Evolutionary conservation across 23 red algal species (phyloP).

Genomic region (Gracilaria caudata): DNA sequence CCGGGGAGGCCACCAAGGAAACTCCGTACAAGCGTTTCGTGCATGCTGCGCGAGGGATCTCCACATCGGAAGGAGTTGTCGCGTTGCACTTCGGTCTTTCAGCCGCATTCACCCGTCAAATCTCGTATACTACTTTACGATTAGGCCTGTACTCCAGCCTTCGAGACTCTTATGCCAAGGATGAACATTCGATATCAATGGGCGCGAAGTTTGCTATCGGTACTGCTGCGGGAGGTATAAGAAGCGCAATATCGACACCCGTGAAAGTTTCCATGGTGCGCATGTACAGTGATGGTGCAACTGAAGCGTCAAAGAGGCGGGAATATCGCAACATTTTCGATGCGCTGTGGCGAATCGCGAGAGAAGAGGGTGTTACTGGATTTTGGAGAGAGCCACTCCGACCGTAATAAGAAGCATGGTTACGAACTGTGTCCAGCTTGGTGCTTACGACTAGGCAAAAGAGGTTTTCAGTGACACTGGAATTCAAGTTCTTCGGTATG

Average conservation of each 20-base stretch:
- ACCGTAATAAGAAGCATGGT: conserved; percentile 81
- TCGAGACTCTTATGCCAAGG: conserved; percentile 42
- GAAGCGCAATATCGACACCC: conserved; percentile 72
- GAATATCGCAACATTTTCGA: conserved; percentile 83
- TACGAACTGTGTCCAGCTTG: conserved; percentile 87
- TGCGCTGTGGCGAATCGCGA: conserved; percentile 84
- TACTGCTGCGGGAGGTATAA: conserved; percentile 78
- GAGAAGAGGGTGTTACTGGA: conserved; percentile 83
- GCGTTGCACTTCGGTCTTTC: conserved; percentile 81
- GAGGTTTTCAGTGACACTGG: conserved; percentile 63
- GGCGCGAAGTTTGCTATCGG: conserved; percentile 80
- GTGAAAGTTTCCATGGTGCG: conserved; percentile 89
- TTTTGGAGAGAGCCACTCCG: conserved; percentile 89
- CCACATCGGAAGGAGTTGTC: conserved; percentile 58
- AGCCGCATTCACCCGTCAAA: conserved; percentile 81
- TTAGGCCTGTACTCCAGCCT: conserved; percentile 78
- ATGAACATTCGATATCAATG: conserved; percentile 56
- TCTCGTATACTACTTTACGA: conserved; percentile 85
- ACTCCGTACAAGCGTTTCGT: conserved; percentile 45
- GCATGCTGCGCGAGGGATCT: conserved; percentile 48
- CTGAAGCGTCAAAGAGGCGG: conserved; percentile 64
- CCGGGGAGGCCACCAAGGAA: conserved; percentile 26
- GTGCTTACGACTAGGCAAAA: conserved; percentile 93
- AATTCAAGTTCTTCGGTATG: conserved; percentile 32
- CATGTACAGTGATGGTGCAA: conserved; percentile 86